These are phyloP conservation scores for Podospora tetraspora DNA, from an alignment of 495 filamentous ascomycete genomes.

Conservation along the genomic window DNA sequence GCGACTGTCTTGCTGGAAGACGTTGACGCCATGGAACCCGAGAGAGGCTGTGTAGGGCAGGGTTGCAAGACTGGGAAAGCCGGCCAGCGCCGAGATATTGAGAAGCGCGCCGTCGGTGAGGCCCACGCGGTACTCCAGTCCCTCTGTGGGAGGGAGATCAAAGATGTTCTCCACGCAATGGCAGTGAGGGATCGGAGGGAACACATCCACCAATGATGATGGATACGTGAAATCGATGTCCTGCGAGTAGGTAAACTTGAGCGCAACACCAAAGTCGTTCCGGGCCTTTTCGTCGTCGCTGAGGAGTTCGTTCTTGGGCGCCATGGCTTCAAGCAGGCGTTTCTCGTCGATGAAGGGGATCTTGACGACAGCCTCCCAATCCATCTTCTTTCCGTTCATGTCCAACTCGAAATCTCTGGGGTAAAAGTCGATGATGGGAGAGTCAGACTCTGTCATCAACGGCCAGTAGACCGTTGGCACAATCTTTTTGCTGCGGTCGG, in stretches of 20 bases:
- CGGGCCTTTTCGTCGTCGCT: conserved; percentile 68
- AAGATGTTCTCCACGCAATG: conserved; percentile 93
- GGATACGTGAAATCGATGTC: conserved; percentile 74
- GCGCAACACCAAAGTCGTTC: conserved; percentile 83
- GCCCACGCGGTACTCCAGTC: conserved; percentile 77
- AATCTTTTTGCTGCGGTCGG: conserved; percentile 93
- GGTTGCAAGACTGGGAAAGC: conserved; percentile 84
- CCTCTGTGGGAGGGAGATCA: conserved; percentile 88
- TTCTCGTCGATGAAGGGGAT: conserved; percentile 97
- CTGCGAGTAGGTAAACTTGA: conserved; percentile 86
- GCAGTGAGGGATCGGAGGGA: conserved; percentile 82
- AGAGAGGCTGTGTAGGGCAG: conserved; percentile 73
- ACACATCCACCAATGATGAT: conserved; percentile 81
- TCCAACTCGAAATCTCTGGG: conserved; percentile 96
- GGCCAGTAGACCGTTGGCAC: conserved; percentile 83
- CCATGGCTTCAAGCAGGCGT: conserved; percentile 78
- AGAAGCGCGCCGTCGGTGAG: conserved; percentile 83
- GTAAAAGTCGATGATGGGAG: conserved; percentile 98
- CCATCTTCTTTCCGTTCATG: conserved; percentile 99
- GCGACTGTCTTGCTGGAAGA: conserved; percentile 96
- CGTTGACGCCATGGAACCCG: conserved; percentile 84
- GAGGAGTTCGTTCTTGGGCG: conserved; percentile 70
- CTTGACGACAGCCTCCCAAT: conserved; percentile 98
- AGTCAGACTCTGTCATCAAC: conserved; percentile 83
- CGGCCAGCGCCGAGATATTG: conserved; percentile 74